Conservation (phyloP, 768 basidiomycete species). For the Suillus americanus region DNA sequence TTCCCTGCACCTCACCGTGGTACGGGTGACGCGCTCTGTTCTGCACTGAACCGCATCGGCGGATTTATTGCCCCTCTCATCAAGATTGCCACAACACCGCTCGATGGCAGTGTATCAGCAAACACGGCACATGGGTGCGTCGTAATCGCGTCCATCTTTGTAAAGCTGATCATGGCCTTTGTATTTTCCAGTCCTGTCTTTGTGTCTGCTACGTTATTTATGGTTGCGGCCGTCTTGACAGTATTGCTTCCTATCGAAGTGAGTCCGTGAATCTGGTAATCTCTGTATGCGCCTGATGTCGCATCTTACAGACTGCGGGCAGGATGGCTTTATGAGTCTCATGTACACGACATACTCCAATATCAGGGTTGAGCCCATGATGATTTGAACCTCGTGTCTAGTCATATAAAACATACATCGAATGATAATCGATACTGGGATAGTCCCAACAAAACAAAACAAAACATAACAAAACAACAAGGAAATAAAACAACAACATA, state of each 20-base stretch:
- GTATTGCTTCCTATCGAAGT: constrained; percentile 51
- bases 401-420: background rate
- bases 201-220: constrained; percentile 46
- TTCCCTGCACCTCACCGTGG: constrained; percentile 59
- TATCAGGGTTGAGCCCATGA: background rate
- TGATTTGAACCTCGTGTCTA: background rate
- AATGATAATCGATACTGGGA: constrained; percentile 7
- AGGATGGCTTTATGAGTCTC: constrained; percentile 10
- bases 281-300: background rate
- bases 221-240: constrained; percentile 40
- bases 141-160: background rate
- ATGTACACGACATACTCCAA: background rate
- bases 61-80: constrained; percentile 50
- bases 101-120: constrained; percentile 27
- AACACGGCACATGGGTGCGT: constrained; percentile 38
- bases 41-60: constrained; percentile 47
- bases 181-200: constrained; percentile 41
- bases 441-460: background rate
- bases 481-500: background rate
- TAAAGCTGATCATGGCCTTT: background rate
- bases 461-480: background rate
- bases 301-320: constrained; percentile 24
- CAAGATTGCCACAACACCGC: constrained; percentile 44
- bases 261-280: constrained; percentile 3
- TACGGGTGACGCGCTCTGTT: constrained; percentile 50